Base-by-base conservation (phyloP, 2,329 filamentous ascomycete species). In the Lecanicillium sp. region DNA sequence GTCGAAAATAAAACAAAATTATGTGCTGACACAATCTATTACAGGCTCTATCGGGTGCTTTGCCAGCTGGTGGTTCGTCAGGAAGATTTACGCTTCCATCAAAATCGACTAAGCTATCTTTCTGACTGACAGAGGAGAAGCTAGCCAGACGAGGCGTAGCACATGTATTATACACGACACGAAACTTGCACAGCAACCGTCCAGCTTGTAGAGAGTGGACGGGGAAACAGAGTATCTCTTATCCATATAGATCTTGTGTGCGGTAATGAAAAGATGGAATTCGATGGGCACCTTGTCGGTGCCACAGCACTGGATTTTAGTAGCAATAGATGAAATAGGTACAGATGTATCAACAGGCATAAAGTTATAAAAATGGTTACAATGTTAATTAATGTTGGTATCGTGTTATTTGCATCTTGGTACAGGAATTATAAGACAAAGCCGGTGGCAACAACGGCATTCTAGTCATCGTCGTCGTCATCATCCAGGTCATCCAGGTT, bases 81-180 rank as follows among this genome's bases (percentile, higher is more conserved):
- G 86, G 49, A 90, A 85, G 60, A 98, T 98, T 45, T 98, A 98
- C 61, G 71, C 79, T 17, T 96, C 89, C n/a, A 94, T 98, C 68
- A 98, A 98, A 71, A 88, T 98, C 48, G 92, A 98, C 59, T 98
- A 67, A 61, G 43, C 30, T 2, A 34, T 25, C 22, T 7, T 25
- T 25, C 7, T 25, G 6, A 25, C 11, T 36, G 42, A 25, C 33
- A 29, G 10, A 33, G 29, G 17, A 11, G 33, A 34, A 34, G 14
- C 7, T 17, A 27, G 38, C 22, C 17, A 29, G 6, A 6, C 25
- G 20, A 19, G 20, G 14, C 28, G 20, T 17, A 25, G 17, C 10
- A 17, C 38, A 29, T 14, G 22, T 25, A 25, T 25, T 7, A 25
- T 25, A 25, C 22, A 25, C 22, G 22, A 6, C 22, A 25, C 11